Base-by-base conservation (phyloP, 768 basidiomycete genomes). In the Cyclocybe aegerita region DNA sequence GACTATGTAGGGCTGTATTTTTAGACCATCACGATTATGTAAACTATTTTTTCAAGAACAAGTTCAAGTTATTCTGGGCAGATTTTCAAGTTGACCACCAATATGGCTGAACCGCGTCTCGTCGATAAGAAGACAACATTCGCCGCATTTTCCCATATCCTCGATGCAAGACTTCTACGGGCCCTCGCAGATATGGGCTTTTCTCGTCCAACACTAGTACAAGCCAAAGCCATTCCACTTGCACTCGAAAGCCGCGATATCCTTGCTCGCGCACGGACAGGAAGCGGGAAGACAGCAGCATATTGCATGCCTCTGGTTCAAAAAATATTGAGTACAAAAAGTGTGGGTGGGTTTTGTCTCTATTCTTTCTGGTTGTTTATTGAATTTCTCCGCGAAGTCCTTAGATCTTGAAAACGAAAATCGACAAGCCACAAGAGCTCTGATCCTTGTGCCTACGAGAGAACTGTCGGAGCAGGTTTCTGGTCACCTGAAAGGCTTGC, bases 211-310 rank as follows among this genome's bases (percentile, higher is more conserved):
- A 99, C 97, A 0, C 80, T 91, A 30, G 88, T 99, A 12, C 97
- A 99, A 66, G 79, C 80, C 7, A 93, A 91, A 65, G 88, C 92
- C 3, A 95, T 99, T 42, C 95, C 96, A 1, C 78, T 96, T 12
- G 93, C 95, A 1, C 79, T 99, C 32, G 89, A 93, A 67, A 85
- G 87, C 56, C 75, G 78, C 32, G 97, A 99, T 67, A 89, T 99
- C 47, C 83, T 99, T 31, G 96, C 95, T 14, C 82, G 92, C 39
- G 96, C 97, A 2, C 81, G 92, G 31, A 99, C 97, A 3, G 97
- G 97, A 12, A 94, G 91, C 50, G 97, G 97, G 17, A 99, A 99
- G 74, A 99, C 97, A 0, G 92, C 90, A 3, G 93, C 97, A 2
- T 99, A 99, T 65, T 92, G 90, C 59, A 78, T 98, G 8, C 97